Base-by-base conservation (phyloP, 208 protist genomes). In the Endotrypanum monterogeii region DNA sequence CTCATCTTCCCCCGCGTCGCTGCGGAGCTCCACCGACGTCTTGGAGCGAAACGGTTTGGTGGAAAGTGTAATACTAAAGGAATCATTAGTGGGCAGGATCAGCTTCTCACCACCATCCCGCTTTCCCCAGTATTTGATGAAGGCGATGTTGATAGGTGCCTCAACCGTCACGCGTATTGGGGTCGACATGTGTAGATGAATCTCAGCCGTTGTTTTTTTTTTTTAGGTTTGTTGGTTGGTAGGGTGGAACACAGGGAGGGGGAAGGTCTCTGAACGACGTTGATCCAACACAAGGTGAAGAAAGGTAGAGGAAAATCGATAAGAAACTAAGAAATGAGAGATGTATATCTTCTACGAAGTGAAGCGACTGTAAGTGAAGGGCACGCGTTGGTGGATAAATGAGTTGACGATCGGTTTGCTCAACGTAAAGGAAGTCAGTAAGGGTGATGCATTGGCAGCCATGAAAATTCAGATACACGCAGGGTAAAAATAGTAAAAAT, bases 101-200 rank as follows among this genome's bases (percentile, higher is more conserved):
- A 95, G 80, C 68, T 84, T 90, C 82, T 98, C 83, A 91, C 96
- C 92, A 25, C 91, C 93, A 75, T 99, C 96, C 68, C 96, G 92
- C 89, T 99, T 99, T 56, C 99, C 99, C 99, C 99, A 99, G 86
- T 99, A 99, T 90, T 99, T 99, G 82, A 99, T 98, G 65, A 99
- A 98, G 37, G 99, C 99, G 80, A 99, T 99, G 87, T 99, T 99
- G 60, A 99, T 98, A 7, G 98, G 98, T 35, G 98, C 98, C 78
- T 91, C 89, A 28, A 98, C 98, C 28, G 98, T 99, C 12, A 90
- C 86, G 32, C 74, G 71, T 67, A 79, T 83, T 1, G 77, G 77
- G 9, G 74, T 16, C 11, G 79, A 54, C 83, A 87, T 84, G 0
- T 5, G 2, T 41, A 8, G 20, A n/a, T 57, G n/a, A 44, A 30